These are phyloP conservation scores for Talaromyces trachyspermus DNA, from an alignment of 495 filamentous ascomycete genomes.

Conservation along the genomic window DNA sequence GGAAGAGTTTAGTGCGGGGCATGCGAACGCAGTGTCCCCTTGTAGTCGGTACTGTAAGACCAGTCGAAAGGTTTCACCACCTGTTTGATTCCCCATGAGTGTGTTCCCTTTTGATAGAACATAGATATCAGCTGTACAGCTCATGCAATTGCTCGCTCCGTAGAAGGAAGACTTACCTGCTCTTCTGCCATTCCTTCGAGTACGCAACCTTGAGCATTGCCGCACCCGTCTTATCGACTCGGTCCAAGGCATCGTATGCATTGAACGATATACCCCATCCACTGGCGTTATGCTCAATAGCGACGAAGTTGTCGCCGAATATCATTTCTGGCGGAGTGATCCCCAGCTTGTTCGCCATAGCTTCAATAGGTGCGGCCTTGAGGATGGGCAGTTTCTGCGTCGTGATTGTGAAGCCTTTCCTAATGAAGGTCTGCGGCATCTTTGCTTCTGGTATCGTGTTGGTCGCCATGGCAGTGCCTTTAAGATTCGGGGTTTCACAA, in stretches of 20 bases:
- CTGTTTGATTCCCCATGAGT: conserved; percentile 86
- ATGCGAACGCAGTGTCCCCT: conserved; percentile 48
- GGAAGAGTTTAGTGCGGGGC: conserved; percentile 42
- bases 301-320: conserved; percentile 86
- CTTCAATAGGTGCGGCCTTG: conserved; percentile 83
- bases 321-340: conserved; percentile 98
- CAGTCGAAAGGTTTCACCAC: conserved; percentile 95
- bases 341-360: conserved; percentile 65
- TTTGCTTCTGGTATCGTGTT: background rate
- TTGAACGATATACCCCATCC: conserved; percentile 76
- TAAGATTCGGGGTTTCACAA: too few species aligned
- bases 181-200: conserved; percentile 81
- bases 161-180: conserved; percentile 42
- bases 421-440: conserved; percentile 30
- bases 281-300: conserved; percentile 57
- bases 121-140: too few species aligned
- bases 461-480: too few species aligned
- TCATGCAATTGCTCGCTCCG: too few species aligned
- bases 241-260: conserved; percentile 76
- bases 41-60: conserved; percentile 87
- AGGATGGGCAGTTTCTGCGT: conserved; percentile 87
- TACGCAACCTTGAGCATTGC: conserved; percentile 90
- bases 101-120: conserved; percentile 54
- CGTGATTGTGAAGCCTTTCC: conserved; percentile 61
- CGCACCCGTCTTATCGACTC: conserved; percentile 86